Percentiles rank a stretch among this genome's conserved stretches.
Evolutionary conservation across 1,284 basidiomycete genomes (phyloP).

Genomic region (Cutaneotrichosporon cavernicola): DNA sequence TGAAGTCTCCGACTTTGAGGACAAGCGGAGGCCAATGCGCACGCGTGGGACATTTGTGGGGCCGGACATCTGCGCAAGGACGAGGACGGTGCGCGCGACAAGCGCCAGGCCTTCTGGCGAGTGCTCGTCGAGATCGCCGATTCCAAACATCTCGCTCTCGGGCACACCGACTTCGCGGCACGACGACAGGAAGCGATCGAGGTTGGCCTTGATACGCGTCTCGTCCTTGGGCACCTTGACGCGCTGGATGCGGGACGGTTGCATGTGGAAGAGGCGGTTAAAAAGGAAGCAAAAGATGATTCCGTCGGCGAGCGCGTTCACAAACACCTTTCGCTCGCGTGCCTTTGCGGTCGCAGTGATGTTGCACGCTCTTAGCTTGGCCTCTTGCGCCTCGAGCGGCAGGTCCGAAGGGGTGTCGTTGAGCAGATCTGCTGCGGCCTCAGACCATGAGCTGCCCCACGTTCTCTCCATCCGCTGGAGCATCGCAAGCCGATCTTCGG

Average conservation of each 20-base stretch:
- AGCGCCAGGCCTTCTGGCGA: conserved; percentile 35
- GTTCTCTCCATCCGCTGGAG: conserved; percentile 67
- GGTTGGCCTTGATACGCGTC: conserved; percentile 35
- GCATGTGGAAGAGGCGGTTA: conserved; percentile 42
- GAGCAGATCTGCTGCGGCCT: conserved; percentile 29
- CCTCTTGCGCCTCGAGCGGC: conserved; percentile 43
- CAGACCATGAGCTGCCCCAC: conserved; percentile 62
- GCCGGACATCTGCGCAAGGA: conserved; percentile 63
- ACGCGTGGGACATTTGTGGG: conserved; percentile 6
- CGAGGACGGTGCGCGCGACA: conserved; percentile 59
- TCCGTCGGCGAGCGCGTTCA: conserved; percentile 73
- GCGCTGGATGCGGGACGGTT: conserved; percentile 38
- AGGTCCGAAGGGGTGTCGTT: conserved; percentile 19
- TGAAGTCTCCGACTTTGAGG: conserved; percentile 1
- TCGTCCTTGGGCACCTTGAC: conserved; percentile 44
- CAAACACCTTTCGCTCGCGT: conserved; percentile 66
- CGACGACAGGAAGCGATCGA: conserved; percentile 41
- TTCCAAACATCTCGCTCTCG: conserved; percentile 35
- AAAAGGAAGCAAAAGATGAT: conserved; percentile 71
- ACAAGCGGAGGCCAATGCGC: neutral
- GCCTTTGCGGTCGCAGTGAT: conserved; percentile 64
- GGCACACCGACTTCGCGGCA: conserved; percentile 38
- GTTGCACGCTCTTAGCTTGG: conserved; percentile 53
- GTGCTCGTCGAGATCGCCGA: conserved; percentile 37
- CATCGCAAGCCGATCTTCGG: conserved; percentile 64